These are phyloP conservation scores for Periconia digitata DNA, from an alignment of 2,329 filamentous ascomycete genomes.

Conservation along the genomic window DNA sequence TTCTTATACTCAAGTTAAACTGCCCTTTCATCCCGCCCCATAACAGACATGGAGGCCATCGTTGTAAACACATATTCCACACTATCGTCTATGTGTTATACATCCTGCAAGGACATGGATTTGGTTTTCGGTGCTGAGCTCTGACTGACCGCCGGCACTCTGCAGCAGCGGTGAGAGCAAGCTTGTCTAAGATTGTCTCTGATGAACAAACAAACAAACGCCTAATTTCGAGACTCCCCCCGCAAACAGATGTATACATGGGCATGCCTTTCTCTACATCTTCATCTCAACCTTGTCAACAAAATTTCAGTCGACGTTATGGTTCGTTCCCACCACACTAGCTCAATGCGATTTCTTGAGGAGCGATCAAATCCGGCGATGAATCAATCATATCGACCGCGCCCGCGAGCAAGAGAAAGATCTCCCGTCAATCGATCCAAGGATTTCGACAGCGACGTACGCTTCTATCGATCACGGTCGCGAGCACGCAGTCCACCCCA, in stretches of 20 bases:
- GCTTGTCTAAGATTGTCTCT: background rate
- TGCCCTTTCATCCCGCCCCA: too few relatives aligned
- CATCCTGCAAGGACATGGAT: background rate
- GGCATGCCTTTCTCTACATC: background rate
- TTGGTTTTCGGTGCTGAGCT: background rate
- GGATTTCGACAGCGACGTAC: background rate
- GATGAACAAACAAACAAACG: conserved; percentile 2
- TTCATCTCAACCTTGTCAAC: background rate
- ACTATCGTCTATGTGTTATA: too few relatives aligned
- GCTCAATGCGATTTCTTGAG: background rate
- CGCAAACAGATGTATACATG: background rate
- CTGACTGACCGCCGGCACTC: background rate
- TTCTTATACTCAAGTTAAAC: too few relatives aligned
- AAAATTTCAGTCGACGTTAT: background rate
- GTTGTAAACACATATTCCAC: too few relatives aligned
- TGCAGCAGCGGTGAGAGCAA: background rate
- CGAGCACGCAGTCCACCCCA: background rate
- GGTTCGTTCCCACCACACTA: background rate
- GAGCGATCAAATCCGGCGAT: background rate
- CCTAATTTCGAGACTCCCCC: background rate
- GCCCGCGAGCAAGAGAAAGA: background rate
- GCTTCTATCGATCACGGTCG: conserved; percentile 1
- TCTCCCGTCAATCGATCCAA: background rate
- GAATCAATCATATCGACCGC: background rate
- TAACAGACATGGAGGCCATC: too few relatives aligned